phyloP scores from a whole-genome alignment of 2,329 filamentous ascomycete genomes.

The Coniochaeta ligniaria region DNA sequence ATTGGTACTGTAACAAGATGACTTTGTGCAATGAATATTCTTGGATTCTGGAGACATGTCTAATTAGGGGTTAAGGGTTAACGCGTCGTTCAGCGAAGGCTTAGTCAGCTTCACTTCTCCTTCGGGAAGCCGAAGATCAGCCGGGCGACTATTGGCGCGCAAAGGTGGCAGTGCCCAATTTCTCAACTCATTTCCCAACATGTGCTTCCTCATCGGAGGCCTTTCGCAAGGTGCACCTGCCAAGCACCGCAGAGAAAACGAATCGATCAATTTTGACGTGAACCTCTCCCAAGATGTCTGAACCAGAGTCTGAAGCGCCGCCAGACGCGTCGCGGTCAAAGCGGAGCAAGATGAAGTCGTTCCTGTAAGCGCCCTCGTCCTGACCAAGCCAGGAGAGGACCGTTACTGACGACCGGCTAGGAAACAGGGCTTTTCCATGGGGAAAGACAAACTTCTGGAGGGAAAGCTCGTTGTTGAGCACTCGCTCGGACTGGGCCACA shows the following conservation, averaged over 20 bases:
- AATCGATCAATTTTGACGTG: too few species aligned
- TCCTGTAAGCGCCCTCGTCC: slow-evolving; percentile 2
- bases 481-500: slow-evolving; percentile 33
- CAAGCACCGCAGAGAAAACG: not conserved
- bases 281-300: not conserved
- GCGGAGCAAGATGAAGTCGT: slow-evolving; percentile 4
- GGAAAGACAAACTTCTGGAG: slow-evolving; percentile 25
- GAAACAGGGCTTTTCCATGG: slow-evolving; percentile 7
- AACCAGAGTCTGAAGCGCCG: not conserved
- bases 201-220: not conserved
- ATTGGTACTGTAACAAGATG: too few species aligned
- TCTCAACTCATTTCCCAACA: not conserved
- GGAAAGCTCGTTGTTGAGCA: slow-evolving; percentile 33
- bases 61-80: too few species aligned
- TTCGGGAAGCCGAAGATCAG: not conserved
- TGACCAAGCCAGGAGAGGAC: not conserved
- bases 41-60: too few species aligned
- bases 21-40: too few species aligned
- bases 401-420: not conserved
- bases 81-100: too few species aligned
- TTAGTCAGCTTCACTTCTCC: not conserved
- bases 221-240: not conserved
- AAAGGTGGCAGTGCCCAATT: not conserved
- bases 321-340: slow-evolving; percentile 13
- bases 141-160: not conserved